Evolutionary conservation across 805 yeast genomes (phyloP).

Genomic region (Diddensiella santjacobensis): DNA sequence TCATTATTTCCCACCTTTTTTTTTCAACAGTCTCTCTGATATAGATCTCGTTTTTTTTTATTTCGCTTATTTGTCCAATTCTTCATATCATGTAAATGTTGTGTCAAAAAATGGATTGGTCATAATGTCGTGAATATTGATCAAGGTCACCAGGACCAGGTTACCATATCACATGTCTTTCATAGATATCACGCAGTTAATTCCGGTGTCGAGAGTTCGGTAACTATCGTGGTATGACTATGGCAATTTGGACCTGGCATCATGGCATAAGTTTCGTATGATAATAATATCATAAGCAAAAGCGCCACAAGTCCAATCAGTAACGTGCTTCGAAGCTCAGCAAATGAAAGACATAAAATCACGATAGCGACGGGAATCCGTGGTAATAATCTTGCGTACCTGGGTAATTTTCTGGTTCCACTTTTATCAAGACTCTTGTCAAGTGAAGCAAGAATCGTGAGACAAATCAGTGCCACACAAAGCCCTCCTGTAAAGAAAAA

Average conservation of each 20-base stretch:
- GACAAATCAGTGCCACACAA: conserved; percentile 40
- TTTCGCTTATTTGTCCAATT: no score
- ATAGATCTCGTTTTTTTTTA: no score
- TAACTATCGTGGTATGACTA: no score
- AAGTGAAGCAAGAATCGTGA: conserved; percentile 41
- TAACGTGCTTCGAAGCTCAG: conserved; percentile 38
- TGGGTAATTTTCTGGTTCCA: conserved; percentile 32
- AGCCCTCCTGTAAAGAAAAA: conserved; percentile 54
- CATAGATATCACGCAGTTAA: no score
- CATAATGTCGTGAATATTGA: no score
- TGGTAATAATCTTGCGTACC: conserved; percentile 39
- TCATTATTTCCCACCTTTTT: no score
- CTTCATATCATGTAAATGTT: no score
- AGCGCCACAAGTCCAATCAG: conserved; percentile 44
- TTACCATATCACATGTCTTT: no score
- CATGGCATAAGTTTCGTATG: conserved; percentile 38
- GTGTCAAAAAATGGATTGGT: no score
- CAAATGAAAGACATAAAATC: conserved; percentile 44
- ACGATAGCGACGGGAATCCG: conserved; percentile 41
- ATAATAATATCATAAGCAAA: conserved; percentile 34
- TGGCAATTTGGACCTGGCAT: conserved; percentile 1
- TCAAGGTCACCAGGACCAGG: no score
- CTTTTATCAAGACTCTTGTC: conserved; percentile 45
- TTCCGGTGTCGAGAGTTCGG: no score
- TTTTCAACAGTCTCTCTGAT: no score